These are phyloP conservation scores for Acanthamoeba healyi DNA, from an alignment of 208 protist species.

Conservation along the genomic window DNA sequence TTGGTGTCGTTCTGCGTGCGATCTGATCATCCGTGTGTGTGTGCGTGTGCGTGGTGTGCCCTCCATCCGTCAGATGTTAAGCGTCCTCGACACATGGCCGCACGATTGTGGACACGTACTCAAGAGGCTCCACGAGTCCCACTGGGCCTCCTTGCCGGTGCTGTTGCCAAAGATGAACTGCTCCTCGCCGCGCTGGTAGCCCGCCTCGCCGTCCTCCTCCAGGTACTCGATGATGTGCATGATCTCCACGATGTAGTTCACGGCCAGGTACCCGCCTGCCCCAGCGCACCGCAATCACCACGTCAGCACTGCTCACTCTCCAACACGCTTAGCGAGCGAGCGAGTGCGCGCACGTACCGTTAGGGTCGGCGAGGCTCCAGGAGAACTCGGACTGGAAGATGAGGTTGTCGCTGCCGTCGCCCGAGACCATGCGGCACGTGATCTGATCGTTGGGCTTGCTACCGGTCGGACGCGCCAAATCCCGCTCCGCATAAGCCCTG, in stretches of 20 bases:
- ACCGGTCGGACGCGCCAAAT: not conserved
- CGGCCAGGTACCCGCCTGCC: not conserved
- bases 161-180: slow-evolving; percentile 31
- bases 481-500: not conserved
- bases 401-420: slow-evolving; percentile 29
- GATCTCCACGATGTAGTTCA: slow-evolving; percentile 31
- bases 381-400: slow-evolving; percentile 59
- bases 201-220: not conserved
- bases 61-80: too few species aligned
- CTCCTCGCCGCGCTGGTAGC: slow-evolving; percentile 42
- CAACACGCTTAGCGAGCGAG: not conserved
- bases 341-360: not conserved
- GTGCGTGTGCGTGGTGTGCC: too few species aligned
- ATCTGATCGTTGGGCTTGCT: slow-evolving; percentile 10
- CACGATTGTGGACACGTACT: not conserved
- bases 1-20: not conserved
- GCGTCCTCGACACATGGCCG: too few species aligned
- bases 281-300: too few species aligned
- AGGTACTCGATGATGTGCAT: slow-evolving; percentile 41
- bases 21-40: not conserved
- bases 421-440: slow-evolving; percentile 29
- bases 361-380: not conserved
- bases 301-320: too few species aligned
- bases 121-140: slow-evolving; percentile 1
- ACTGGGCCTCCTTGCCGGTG: not conserved